Percentiles rank a stretch among this genome's conserved stretches.
Conservation (phyloP, 768 basidiomycete genomes). For the Amanita fuliginea region DNA sequence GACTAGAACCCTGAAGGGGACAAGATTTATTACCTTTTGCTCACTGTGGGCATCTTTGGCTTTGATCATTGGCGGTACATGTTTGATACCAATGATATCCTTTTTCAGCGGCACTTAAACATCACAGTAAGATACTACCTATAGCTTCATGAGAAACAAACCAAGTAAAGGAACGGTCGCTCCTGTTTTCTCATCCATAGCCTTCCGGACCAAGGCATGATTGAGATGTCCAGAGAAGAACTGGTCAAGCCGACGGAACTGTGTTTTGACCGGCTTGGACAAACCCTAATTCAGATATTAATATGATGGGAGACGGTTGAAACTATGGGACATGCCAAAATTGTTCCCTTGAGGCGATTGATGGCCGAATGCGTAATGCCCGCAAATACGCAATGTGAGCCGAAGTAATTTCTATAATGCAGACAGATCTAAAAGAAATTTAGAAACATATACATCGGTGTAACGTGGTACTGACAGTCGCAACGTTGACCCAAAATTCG, state of each 20-base stretch:
- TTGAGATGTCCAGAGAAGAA: conserved; percentile 20
- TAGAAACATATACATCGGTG: not conserved
- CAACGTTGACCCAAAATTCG: conserved; percentile 35
- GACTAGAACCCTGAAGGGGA: conserved; percentile 23
- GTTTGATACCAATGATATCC: not conserved
- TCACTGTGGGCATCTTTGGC: conserved; percentile 6
- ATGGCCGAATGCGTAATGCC: conserved; percentile 31
- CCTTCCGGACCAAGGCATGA: conserved; percentile 16
- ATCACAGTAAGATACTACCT: not conserved
- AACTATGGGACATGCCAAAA: conserved; percentile 17
- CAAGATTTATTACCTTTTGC: conserved; percentile 24
- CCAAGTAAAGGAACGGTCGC: conserved; percentile 25
- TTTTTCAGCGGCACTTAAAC: not conserved
- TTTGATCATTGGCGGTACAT: not conserved
- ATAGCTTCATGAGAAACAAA: conserved; percentile 9
- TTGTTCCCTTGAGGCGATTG: conserved; percentile 22
- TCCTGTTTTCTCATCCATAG: conserved; percentile 12
- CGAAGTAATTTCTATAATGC: conserved; percentile 33
- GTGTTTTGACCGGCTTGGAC: conserved; percentile 13
- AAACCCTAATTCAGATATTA: not conserved
- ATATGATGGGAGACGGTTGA: not conserved
- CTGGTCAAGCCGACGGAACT: conserved; percentile 18
- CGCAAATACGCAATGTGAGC: conserved; percentile 26
- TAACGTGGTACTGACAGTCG: conserved; percentile 21
- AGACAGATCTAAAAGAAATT: conserved; percentile 27